Base-by-base conservation (phyloP, 352 stramenopile genomes). In the Hyaloperonospora arabidopsidis region DNA sequence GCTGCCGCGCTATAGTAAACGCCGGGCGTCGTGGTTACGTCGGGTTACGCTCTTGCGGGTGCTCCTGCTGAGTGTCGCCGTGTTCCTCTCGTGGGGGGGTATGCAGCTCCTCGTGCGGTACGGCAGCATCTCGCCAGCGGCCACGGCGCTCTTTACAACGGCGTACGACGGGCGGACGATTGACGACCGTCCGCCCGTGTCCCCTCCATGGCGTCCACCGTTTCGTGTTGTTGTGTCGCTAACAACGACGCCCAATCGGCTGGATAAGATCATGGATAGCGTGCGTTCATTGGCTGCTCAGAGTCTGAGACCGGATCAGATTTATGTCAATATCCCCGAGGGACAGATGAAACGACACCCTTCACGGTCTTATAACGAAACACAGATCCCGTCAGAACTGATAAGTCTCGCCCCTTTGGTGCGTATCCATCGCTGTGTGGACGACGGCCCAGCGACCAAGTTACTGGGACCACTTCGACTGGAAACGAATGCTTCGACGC, bases 161-260 rank as follows among this genome's bases (percentile, higher is more conserved):
- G 45, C 74, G 1, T 89, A 80, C 50, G 54, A 76, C 19, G 80
- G 80, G 1, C 72, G 78, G 17, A 38, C 45, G 0, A 65, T 64
- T 5, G 50, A 61, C 14, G 77, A 91, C 59, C 71, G 71, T 32
- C 67, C 70, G 13, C 68, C 68, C 2, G n/a, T 17, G 5, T 69
- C 67, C 2, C 65, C 69, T 7, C 49, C 59, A 1, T 92, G 81
- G 78, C 72, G 77, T n/a, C 79, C 79, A 2, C 48, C 56, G 1
- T 92, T 92, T 57, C 72, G 77, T 41, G 79, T 92, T n/a, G 79
- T 92, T 5, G 77, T 92, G 45, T 88, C 77, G 29, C 72, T 92
- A 39, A 92, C 81, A 13, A 92, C 78, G 17, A 89, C 79, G 34
- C 79, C 79, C 7, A 80, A 68, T 53, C 75, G 81, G 5, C 57